Conservation (phyloP, 2,329 filamentous ascomycete genomes). For the Aureobasidium sp. region DNA sequence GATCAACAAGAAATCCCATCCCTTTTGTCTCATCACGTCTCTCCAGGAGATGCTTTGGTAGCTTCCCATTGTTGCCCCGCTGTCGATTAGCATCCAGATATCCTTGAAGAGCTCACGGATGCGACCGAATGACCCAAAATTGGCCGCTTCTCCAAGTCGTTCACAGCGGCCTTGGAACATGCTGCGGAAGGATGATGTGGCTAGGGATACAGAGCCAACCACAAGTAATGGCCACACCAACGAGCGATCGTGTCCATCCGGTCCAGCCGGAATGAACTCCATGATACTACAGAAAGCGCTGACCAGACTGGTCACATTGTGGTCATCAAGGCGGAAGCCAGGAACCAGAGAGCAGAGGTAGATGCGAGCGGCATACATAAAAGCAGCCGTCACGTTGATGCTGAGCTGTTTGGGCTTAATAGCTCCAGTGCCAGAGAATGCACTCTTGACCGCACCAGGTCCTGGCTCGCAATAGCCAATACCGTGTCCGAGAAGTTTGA, state of each 20-base stretch:
- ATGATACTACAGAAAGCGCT: conserved; percentile 69
- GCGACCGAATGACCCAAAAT: conserved; percentile 78
- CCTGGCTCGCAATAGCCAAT: conserved; percentile 67
- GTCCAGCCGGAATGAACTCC: conserved; percentile 72
- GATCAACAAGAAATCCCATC: conserved; percentile 89
- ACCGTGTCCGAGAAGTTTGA: conserved; percentile 77
- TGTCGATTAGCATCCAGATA: conserved; percentile 71
- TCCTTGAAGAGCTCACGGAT: conserved; percentile 71
- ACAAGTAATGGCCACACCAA: conserved; percentile 91
- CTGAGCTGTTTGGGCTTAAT: conserved; percentile 76
- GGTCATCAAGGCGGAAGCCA: conserved; percentile 68
- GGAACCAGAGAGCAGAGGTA: conserved; percentile 95
- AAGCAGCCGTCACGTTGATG: conserved; percentile 81
- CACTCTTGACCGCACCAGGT: conserved; percentile 35
- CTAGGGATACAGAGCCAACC: conserved; percentile 67
- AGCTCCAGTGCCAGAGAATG: conserved; percentile 55
- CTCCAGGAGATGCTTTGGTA: conserved; percentile 79
- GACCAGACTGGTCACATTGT: conserved; percentile 67
- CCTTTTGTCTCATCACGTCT: conserved; percentile 83
- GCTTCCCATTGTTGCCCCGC: conserved; percentile 40
- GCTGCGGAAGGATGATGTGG: conserved; percentile 64
- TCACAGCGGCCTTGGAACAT: conserved; percentile 69
- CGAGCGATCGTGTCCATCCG: conserved; percentile 77
- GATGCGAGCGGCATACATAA: conserved; percentile 85
- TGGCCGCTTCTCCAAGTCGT: conserved; percentile 66